Evolutionary conservation across 257 asterid species (phyloP).

Genomic region (Thymus quinquecostatus): DNA sequence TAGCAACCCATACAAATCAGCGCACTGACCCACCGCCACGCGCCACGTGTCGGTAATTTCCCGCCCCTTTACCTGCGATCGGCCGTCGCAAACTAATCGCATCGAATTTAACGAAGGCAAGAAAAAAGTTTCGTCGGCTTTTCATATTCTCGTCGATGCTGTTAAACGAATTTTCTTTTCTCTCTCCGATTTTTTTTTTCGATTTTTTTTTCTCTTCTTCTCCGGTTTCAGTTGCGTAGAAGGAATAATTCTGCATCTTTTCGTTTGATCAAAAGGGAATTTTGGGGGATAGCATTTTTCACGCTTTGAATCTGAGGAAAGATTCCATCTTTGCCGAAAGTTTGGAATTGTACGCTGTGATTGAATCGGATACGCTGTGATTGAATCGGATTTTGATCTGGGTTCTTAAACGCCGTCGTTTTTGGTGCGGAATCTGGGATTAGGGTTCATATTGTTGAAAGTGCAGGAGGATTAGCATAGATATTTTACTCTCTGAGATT

Average conservation of each 20-base stretch:
- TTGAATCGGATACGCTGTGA: constrained; percentile 16
- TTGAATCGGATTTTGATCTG: constrained; percentile 27
- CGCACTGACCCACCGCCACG: background rate
- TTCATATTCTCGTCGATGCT: constrained; percentile 19
- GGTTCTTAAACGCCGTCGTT: constrained; percentile 13
- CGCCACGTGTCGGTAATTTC: constrained; percentile 39
- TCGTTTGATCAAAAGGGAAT: constrained; percentile 1
- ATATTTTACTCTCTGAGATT: background rate
- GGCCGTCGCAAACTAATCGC: constrained; percentile 46
- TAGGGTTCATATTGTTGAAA: constrained; percentile 32
- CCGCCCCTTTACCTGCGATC: constrained; percentile 38
- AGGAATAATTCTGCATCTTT: constrained; percentile 27
- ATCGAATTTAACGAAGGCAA: constrained; percentile 35
- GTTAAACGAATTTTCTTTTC: background rate
- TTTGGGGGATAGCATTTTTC: constrained; percentile 20
- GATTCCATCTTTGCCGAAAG: constrained; percentile 22
- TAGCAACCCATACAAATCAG: constrained; percentile 23
- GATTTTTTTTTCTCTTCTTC: background rate
- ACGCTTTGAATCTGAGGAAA: constrained; percentile 15
- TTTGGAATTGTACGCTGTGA: constrained; percentile 23
- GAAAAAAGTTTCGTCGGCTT: constrained; percentile 18
- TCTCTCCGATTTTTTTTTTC: constrained; percentile 1
- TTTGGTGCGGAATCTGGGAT: constrained; percentile 32
- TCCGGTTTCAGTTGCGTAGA: background rate
- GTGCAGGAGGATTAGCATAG: constrained; percentile 8